Conservation (phyloP, 2,329 filamentous ascomycete genomes). For the Colletotrichum lindemuthianum region DNA sequence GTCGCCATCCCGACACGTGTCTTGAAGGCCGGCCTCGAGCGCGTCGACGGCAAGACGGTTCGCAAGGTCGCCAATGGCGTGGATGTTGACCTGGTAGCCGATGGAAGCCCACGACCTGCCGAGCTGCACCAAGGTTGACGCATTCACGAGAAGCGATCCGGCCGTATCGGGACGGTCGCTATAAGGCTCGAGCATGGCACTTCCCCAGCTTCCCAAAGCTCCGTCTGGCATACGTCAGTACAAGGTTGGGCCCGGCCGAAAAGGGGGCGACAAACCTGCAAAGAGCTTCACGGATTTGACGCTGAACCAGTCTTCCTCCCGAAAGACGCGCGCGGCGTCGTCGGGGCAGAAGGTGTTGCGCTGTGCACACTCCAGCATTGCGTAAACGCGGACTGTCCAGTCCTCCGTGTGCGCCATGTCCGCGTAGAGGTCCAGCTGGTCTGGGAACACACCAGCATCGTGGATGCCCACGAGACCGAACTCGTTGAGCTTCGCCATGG, state of each 20-base stretch:
- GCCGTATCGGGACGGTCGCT: constrained; percentile 68
- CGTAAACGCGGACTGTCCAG: constrained; percentile 72
- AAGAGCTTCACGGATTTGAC: constrained; percentile 76
- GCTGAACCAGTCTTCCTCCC: constrained; percentile 62
- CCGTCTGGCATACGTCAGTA: constrained; percentile 60
- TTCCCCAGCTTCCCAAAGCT: constrained; percentile 77
- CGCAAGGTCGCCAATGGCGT: constrained; percentile 77
- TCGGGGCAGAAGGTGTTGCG: constrained; percentile 72
- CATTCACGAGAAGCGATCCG: constrained; percentile 74
- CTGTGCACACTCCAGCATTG: constrained; percentile 73
- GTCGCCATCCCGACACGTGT: constrained; percentile 57
- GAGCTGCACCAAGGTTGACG: constrained; percentile 64
- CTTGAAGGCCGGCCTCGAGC: constrained; percentile 65
- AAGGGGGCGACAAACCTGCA: constrained; percentile 57
- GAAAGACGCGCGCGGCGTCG: constrained; percentile 55
- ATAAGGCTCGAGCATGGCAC: constrained; percentile 77
- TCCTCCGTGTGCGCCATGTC: constrained; percentile 58
- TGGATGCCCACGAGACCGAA: constrained; percentile 76
- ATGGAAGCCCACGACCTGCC: constrained; percentile 67
- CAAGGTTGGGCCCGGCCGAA: neutral
- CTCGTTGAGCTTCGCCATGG: constrained; percentile 70
- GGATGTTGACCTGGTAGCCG: constrained; percentile 76
- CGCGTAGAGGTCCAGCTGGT: constrained; percentile 64
- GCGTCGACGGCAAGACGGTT: constrained; percentile 73
- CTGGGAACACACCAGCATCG: constrained; percentile 70